These are phyloP conservation scores for Exophiala mesophila DNA, from an alignment of 2,329 filamentous ascomycete species.

Conservation along the genomic window DNA sequence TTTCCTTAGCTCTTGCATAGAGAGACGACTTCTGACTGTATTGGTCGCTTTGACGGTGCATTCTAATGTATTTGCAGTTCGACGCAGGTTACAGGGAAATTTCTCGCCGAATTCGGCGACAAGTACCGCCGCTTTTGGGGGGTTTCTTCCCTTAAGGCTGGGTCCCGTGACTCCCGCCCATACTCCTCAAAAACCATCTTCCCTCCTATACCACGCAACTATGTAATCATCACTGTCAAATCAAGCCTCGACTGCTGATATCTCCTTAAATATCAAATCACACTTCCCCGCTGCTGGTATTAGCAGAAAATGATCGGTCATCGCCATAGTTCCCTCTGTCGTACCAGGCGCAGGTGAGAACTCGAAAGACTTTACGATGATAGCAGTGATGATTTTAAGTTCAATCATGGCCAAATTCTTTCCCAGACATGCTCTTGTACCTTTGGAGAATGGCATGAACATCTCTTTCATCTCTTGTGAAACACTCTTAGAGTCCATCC, in stretches of 20 bases:
- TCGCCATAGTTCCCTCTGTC: conserved; percentile 1
- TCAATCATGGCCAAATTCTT: conserved; percentile 1
- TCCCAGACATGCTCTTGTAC: background rate
- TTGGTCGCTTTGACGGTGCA: too few species aligned
- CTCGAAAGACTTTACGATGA: conserved; percentile 11
- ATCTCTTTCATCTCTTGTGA: conserved; percentile 1
- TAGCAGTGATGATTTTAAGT: conserved; percentile 15
- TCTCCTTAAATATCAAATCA: conserved; percentile 7
- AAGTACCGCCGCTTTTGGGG: too few species aligned
- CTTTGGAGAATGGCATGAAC: conserved; percentile 2
- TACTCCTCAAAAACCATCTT: too few species aligned
- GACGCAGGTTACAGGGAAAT: too few species aligned
- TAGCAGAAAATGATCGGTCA: conserved; percentile 5
- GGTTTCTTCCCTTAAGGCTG: too few species aligned
- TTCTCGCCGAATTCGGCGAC: too few species aligned
- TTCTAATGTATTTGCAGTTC: too few species aligned
- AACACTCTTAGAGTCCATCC: background rate
- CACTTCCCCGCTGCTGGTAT: conserved; percentile 4
- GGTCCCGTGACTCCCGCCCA: too few species aligned
- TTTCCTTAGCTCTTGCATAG: too few species aligned
- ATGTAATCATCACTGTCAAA: too few species aligned
- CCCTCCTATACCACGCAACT: too few species aligned
- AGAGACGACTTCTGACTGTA: too few species aligned
- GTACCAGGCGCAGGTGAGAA: background rate
- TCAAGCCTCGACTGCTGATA: background rate